These are phyloP conservation scores for Yarrowia sp. DNA, from an alignment of 805 yeast genomes.

Conservation along the genomic window DNA sequence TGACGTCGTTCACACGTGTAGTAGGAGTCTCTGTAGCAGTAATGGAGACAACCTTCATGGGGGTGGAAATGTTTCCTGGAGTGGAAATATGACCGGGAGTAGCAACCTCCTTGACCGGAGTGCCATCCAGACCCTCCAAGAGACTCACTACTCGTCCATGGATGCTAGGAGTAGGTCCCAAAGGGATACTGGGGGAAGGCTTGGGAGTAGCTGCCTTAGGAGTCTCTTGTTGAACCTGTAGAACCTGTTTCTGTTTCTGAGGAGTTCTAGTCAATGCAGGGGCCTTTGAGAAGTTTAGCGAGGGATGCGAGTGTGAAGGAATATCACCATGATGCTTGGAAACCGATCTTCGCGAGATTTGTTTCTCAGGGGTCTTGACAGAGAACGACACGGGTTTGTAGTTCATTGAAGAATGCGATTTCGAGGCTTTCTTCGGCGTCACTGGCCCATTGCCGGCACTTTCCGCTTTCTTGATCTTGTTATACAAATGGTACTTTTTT, in stretches of 20 bases:
- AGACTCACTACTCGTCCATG: constrained; percentile 77
- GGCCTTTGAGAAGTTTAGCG: constrained; percentile 1
- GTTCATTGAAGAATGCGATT: not conserved
- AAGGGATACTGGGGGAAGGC: constrained; percentile 49
- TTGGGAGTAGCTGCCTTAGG: constrained; percentile 20
- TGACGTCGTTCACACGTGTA: not conserved
- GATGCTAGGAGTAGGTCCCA: constrained; percentile 90
- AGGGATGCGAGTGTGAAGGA: not conserved
- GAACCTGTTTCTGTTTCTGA: constrained; percentile 4
- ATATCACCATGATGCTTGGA: not conserved
- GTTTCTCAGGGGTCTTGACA: constrained; percentile 9
- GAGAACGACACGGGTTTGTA: constrained; percentile 23
- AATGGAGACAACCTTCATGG: not conserved
- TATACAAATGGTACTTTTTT: constrained; percentile 26
- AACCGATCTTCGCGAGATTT: constrained; percentile 5
- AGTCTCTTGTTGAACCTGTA: not conserved
- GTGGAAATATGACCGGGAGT: constrained; percentile 4
- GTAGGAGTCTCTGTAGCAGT: not conserved
- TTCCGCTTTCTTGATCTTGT: constrained; percentile 13
- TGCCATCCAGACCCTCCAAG: constrained; percentile 58
- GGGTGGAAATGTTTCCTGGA: not conserved
- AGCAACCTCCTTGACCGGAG: constrained; percentile 21
- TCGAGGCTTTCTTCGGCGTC: constrained; percentile 7
- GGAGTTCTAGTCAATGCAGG: constrained; percentile 2
- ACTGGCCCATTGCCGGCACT: not conserved